Evolutionary conservation across 2,329 filamentous ascomycete species (phyloP), one percentile per base, ranked within the genome.

Genomic region (Colletotrichum liaoningense): DNA sequence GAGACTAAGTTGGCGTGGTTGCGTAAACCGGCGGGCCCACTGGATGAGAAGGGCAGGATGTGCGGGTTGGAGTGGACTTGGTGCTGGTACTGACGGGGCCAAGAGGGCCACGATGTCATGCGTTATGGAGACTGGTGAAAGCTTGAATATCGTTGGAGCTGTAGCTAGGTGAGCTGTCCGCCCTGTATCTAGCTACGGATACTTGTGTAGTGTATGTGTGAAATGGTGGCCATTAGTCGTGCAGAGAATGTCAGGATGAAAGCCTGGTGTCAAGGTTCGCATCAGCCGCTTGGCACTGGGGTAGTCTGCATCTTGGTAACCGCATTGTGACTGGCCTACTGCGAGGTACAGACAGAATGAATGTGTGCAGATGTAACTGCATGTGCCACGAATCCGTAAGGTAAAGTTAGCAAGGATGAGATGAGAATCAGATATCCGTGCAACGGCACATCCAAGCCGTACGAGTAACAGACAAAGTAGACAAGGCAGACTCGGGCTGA

Each of bases 51-150:
- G 66, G 35, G 42, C 30, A 64, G 28, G 55, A 70, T 64, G 24
- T 42, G 59, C 67, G 33, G 59, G 24, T 55, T 54, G 42, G 55
- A 46, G 33, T 58, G 70, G 52, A 35, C 57, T 58, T 14, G 65
- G 54, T 58, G 58, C 42, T 42, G 59, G 69, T 54, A 58, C 52
- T 70, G 67, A 70, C 54, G 70, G 60, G 60, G 60, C 67, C 70
- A 73, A 66, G 70, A 58, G 16, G 70, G 60, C 46, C 38, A 52
- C 70, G 42, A 73, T 73, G 70, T 73, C 67, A 73, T 73, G 60
- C 42, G 60, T 22, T 22, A 65, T 49, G 70, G 70, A 28, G 70
- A 60, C 28, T 22, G 67, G 60, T 26, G 26, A 66, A 73, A 70
- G 70, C 70, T 73, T 73, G 60, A 69, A n/a, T 63, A 16, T 49